These are phyloP conservation scores for Stemphylium lycopersici DNA, from an alignment of 2,329 filamentous ascomycete genomes.

Conservation along the genomic window DNA sequence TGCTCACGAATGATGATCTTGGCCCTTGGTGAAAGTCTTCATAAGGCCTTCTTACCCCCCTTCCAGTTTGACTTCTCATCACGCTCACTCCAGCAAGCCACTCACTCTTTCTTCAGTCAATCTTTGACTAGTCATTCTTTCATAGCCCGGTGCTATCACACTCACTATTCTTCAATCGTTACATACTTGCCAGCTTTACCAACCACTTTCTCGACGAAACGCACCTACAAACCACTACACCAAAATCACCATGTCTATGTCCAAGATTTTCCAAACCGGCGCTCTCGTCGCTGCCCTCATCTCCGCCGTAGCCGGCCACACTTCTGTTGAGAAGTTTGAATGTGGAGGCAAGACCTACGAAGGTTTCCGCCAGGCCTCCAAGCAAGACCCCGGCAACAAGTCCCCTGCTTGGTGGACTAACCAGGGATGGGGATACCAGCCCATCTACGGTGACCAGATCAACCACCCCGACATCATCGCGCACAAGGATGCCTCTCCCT, in stretches of 20 bases:
- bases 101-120: slow-evolving; percentile 33
- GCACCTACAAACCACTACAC: neutral
- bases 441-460: slow-evolving; percentile 35
- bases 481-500: slow-evolving; percentile 38
- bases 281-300: slow-evolving; percentile 37
- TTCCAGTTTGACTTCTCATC: slow-evolving; percentile 4
- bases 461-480: slow-evolving; percentile 40
- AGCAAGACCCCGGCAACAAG: slow-evolving; percentile 31
- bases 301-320: slow-evolving; percentile 34
- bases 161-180: slow-evolving; percentile 20
- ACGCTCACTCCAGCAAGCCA: slow-evolving; percentile 27
- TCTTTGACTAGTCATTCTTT: slow-evolving; percentile 34
- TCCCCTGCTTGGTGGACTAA: slow-evolving; percentile 44
- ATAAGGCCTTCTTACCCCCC: slow-evolving; percentile 21
- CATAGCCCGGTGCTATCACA: slow-evolving; percentile 40
- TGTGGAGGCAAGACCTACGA: slow-evolving; percentile 37
- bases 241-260: slow-evolving; percentile 22
- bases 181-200: slow-evolving; percentile 5
- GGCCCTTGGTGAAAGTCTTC: slow-evolving; percentile 10
- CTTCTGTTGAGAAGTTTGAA: slow-evolving; percentile 34
- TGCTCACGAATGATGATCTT: neutral
- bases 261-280: slow-evolving; percentile 36
- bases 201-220: slow-evolving; percentile 2
- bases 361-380: slow-evolving; percentile 35
- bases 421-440: slow-evolving; percentile 43